Evolutionary conservation across 495 filamentous ascomycete species (phyloP).

Genomic region (Sabuloglossum arenarium): DNA sequence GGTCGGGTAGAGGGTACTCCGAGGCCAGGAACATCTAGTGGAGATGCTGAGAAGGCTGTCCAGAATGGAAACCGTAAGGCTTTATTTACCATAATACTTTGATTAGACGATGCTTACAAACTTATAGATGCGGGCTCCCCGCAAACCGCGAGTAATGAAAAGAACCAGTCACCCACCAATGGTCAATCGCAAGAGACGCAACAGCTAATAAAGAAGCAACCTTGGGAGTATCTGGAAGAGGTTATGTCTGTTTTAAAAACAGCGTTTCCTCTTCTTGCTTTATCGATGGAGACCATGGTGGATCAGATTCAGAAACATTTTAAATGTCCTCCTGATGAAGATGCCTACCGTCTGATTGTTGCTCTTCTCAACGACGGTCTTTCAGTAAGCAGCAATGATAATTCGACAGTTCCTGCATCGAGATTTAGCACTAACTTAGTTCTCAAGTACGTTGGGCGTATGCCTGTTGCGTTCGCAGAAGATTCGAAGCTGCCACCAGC

Average conservation of each 20-base stretch:
- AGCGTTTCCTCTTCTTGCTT: constrained; percentile 79
- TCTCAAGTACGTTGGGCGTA: constrained; percentile 57
- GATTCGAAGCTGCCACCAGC: constrained; percentile 76
- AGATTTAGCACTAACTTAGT: not conserved
- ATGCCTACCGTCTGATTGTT: constrained; percentile 94
- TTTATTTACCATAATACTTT: not conserved
- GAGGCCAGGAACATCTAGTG: constrained; percentile 28
- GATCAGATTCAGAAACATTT: constrained; percentile 97
- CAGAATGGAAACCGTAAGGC: not conserved
- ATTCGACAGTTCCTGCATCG: not conserved
- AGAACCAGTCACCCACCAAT: constrained; percentile 11
- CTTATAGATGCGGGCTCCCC: constrained; percentile 23
- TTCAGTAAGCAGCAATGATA: constrained; percentile 14
- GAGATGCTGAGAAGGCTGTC: constrained; percentile 13
- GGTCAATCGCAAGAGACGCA: constrained; percentile 12
- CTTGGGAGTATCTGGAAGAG: constrained; percentile 93
- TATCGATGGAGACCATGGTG: constrained; percentile 99
- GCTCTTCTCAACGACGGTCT: constrained; percentile 89
- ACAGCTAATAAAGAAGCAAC: constrained; percentile 40
- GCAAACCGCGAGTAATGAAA: constrained; percentile 24
- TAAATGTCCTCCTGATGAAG: constrained; percentile 95
- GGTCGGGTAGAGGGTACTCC: constrained; percentile 18
- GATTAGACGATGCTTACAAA: constrained; percentile 18
- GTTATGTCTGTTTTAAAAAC: constrained; percentile 88
- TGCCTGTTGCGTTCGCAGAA: constrained; percentile 64